phyloP scores from a whole-genome alignment of 176 grass and related monocot species.

The Puccinellia tenuiflora region DNA sequence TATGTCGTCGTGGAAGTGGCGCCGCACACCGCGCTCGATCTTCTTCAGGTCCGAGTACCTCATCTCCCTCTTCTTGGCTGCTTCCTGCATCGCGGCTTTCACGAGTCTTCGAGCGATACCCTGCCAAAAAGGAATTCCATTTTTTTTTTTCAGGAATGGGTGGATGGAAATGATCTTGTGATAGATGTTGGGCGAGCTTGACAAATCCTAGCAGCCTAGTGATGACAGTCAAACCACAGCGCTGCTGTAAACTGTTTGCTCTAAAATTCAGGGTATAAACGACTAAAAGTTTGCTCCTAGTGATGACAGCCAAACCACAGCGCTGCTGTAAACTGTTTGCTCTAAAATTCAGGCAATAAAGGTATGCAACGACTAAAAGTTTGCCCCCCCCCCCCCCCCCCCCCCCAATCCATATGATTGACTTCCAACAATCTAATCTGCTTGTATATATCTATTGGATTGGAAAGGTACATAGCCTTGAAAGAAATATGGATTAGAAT shows the following conservation, averaged over 20 bases:
- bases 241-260: no score
- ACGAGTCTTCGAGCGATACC: conserved; percentile 67
- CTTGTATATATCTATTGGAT: neutral
- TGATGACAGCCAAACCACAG: no score
- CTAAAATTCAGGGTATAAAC: no score
- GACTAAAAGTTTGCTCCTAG: no score
- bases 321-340: no score
- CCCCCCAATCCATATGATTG: no score
- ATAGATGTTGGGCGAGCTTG: neutral
- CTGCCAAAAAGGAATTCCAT: conserved; percentile 29
- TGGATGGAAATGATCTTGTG: neutral
- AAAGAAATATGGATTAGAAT: neutral
- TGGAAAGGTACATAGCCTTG: neutral
- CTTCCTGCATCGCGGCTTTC: conserved; percentile 58
- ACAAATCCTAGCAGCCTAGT: neutral
- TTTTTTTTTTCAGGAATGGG: neutral
- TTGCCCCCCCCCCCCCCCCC: no score
- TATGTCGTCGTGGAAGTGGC: conserved; percentile 83
- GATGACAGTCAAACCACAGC: neutral
- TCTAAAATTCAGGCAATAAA: no score
- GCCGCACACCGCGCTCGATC: conserved; percentile 66
- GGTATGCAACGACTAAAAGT: no score
- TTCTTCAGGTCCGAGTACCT: conserved; percentile 91
- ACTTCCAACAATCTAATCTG: neutral
- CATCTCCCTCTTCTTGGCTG: conserved; percentile 91